Conservation (phyloP, 306 rosid species). For the Rosa persica region DNA sequence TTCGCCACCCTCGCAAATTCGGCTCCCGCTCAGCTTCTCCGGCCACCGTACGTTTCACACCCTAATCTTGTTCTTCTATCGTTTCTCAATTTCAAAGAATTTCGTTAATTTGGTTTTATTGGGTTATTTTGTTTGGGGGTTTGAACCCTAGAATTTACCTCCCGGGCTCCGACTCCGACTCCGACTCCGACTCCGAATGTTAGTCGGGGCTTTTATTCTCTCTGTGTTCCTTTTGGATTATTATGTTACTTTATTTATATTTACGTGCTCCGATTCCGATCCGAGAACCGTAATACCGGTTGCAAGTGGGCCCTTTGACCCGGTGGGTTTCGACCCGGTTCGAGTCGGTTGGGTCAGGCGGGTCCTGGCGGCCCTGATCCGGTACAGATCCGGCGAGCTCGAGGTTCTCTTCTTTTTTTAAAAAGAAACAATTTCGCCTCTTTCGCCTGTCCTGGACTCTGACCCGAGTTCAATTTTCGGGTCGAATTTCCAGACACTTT, state of each 20-base stretch:
- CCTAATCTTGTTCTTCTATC: not conserved
- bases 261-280: slow-evolving; percentile 33
- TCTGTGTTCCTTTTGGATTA: not conserved
- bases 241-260: not conserved
- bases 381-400: slow-evolving; percentile 28
- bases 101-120: not conserved
- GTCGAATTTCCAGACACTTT: slow-evolving; percentile 14
- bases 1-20: not conserved
- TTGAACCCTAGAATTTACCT: slow-evolving; percentile 16
- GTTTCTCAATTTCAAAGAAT: not conserved
- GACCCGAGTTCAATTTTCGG: slow-evolving; percentile 13
- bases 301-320: slow-evolving; percentile 32
- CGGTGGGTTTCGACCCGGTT: slow-evolving; percentile 29
- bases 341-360: slow-evolving; percentile 36
- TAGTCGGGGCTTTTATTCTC: not conserved
- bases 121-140: not conserved
- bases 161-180: slow-evolving; percentile 28
- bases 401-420: slow-evolving; percentile 3
- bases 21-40: not conserved
- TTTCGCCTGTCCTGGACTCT: not conserved
- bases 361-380: slow-evolving; percentile 24
- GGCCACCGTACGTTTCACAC: slow-evolving; percentile 23
- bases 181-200: slow-evolving; percentile 25
- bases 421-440: not conserved
- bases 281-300: slow-evolving; percentile 32